Conservation (phyloP, 345 rosid genomes). For the Bruguiera gymnorhiza region DNA sequence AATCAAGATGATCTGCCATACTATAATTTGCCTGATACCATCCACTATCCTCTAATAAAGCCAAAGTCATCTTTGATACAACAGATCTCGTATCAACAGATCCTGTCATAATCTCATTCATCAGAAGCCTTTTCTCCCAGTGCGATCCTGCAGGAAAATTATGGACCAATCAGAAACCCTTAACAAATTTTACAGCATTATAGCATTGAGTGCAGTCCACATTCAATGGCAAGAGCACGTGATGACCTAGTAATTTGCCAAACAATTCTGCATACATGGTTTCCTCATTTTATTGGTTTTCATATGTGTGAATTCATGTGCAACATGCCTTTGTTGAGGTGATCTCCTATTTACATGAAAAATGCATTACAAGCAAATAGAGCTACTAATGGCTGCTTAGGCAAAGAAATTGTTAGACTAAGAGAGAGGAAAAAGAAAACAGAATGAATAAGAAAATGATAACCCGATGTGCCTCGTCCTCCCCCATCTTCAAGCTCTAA, state of each 20-base stretch:
- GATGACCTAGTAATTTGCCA: neutral
- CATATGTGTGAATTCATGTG: neutral
- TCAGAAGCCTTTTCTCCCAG: constrained; percentile 97
- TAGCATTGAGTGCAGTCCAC: no score
- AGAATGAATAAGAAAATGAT: constrained; percentile 9
- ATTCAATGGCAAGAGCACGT: no score
- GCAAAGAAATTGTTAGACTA: neutral
- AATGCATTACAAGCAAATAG: neutral
- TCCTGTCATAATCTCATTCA: constrained; percentile 99
- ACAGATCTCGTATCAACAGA: constrained; percentile 98
- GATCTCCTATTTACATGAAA: neutral
- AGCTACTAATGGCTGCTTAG: neutral
- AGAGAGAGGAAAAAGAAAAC: neutral
- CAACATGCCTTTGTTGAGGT: neutral
- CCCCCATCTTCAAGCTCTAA: constrained; percentile 99
- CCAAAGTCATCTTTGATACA: constrained; percentile 95
- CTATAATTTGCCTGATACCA: constrained; percentile 99
- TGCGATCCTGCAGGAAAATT: constrained; percentile 69
- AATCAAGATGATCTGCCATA: constrained; percentile 94
- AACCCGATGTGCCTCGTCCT: constrained; percentile 98
- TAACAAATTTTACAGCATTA: neutral
- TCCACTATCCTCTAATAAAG: constrained; percentile 94
- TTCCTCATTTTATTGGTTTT: constrained; percentile 1
- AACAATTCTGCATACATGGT: neutral
- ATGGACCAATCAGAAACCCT: constrained; percentile 4